Percentiles rank a stretch among this genome's conserved stretches.
Conservation (phyloP, 768 basidiomycete species). For the Trametes gibbosa region DNA sequence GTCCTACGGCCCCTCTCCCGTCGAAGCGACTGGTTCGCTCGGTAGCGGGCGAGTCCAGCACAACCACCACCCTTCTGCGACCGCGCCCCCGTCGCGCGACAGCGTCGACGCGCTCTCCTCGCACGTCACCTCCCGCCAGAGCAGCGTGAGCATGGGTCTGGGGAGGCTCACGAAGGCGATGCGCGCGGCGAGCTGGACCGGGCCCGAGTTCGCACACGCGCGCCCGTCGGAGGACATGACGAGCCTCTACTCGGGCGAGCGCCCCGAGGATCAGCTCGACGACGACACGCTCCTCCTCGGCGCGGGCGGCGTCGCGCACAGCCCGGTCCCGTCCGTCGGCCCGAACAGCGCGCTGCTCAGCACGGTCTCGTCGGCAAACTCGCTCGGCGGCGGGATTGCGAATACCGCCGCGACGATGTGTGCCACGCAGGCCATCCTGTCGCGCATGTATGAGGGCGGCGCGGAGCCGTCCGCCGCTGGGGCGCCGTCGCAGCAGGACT, state of each 20-base stretch:
- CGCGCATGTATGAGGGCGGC: conserved; percentile 31
- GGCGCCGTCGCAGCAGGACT: conserved; percentile 10
- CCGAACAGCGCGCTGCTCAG: conserved; percentile 27
- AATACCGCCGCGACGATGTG: conserved; percentile 16
- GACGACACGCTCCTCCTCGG: conserved; percentile 55
- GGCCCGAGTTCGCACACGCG: conserved; percentile 35
- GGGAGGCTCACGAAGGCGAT: conserved; percentile 43
- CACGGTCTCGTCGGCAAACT: conserved; percentile 27
- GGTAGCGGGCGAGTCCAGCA: not conserved
- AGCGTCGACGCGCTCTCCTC: conserved; percentile 48
- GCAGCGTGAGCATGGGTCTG: conserved; percentile 25
- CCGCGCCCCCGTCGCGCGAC: conserved; percentile 24
- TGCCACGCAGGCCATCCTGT: conserved; percentile 30
- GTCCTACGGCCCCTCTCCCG: conserved; percentile 3
- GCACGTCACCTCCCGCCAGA: conserved; percentile 28
- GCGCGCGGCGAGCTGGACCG: conserved; percentile 69
- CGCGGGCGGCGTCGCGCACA: conserved; percentile 41
- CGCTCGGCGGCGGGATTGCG: conserved; percentile 6
- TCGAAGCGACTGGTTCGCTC: not conserved
- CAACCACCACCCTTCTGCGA: not conserved
- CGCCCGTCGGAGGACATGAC: conserved; percentile 41
- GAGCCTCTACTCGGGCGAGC: conserved; percentile 44
- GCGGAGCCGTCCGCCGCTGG: conserved; percentile 18
- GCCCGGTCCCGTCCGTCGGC: conserved; percentile 24
- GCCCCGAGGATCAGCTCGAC: conserved; percentile 40